These are phyloP conservation scores for Neurospora tetrasperma DNA, from an alignment of 495 filamentous ascomycete genomes.

Conservation along the genomic window DNA sequence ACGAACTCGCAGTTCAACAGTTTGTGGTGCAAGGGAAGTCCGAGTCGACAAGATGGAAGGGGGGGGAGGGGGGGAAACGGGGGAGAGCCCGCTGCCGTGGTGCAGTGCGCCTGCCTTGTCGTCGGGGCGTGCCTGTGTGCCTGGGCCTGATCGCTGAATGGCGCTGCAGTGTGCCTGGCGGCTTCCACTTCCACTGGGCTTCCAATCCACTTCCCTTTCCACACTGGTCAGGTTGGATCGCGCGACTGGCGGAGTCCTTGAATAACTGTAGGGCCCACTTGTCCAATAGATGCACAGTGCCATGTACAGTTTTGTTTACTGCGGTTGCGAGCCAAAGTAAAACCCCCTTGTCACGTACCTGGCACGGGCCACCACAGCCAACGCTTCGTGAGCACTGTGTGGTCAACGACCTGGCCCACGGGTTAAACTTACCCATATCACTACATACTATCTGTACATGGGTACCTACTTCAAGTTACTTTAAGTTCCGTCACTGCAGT, in stretches of 20 bases:
- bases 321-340: no score
- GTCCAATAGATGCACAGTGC: not conserved
- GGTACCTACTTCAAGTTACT: no score
- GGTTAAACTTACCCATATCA: no score
- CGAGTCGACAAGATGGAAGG: not conserved
- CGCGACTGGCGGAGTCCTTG: not conserved
- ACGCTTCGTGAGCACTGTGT: no score
- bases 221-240: not conserved
- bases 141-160: not conserved
- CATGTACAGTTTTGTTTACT: not conserved
- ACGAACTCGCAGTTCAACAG: not conserved
- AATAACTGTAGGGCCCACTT: not conserved
- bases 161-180: not conserved
- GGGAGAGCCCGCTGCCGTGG: not conserved
- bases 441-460: no score
- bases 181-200: not conserved
- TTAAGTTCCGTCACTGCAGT: not conserved
- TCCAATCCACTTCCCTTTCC: not conserved
- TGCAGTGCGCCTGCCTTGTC: not conserved
- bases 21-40: not conserved
- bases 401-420: no score
- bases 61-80: not conserved
- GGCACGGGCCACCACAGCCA: no score
- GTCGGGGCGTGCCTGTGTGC: not conserved
- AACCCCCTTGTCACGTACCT: no score